phyloP scores from a whole-genome alignment of 225 moss, liverwort and hornwort species.

The Lunularia cruciata region DNA sequence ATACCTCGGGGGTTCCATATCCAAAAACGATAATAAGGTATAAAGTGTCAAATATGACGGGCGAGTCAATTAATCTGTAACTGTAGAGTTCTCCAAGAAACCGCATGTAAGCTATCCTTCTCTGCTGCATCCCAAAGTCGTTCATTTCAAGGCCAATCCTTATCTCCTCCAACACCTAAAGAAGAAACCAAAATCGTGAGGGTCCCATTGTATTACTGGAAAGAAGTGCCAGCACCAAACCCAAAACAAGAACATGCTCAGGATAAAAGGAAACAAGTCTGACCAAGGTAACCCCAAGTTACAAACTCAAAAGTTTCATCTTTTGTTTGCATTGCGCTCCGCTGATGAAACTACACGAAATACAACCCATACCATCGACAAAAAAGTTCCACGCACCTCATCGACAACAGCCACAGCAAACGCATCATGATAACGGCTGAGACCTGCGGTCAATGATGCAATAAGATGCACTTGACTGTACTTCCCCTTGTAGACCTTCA shows the following conservation, averaged over 20 bases:
- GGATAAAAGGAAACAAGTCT: too few relatives aligned
- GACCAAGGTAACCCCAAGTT: too few relatives aligned
- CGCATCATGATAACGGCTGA: constrained; percentile 97
- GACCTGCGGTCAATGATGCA: constrained; percentile 94
- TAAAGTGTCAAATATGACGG: constrained; percentile 96
- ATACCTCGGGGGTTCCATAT: constrained; percentile 80
- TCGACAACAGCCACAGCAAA: constrained; percentile 98
- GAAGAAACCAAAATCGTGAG: neutral
- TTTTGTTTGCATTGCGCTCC: too few relatives aligned
- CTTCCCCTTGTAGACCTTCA: constrained; percentile 99
- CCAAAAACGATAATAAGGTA: constrained; percentile 87
- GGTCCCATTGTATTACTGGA: neutral
- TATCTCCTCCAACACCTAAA: constrained; percentile 86
- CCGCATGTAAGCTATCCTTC: constrained; percentile 96
- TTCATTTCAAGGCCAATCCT: constrained; percentile 89
- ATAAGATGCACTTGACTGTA: constrained; percentile 98
- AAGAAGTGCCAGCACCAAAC: too few relatives aligned
- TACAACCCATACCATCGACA: neutral
- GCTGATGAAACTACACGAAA: too few relatives aligned
- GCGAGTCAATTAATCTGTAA: constrained; percentile 94
- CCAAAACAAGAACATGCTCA: too few relatives aligned
- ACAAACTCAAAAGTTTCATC: too few relatives aligned
- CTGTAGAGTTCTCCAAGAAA: constrained; percentile 98
- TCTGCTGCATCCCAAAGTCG: constrained; percentile 97
- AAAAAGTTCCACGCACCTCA: constrained; percentile 57